These are phyloP conservation scores for Uronychia binucleata DNA, from an alignment of 73 alveolate species.

Conservation along the genomic window DNA sequence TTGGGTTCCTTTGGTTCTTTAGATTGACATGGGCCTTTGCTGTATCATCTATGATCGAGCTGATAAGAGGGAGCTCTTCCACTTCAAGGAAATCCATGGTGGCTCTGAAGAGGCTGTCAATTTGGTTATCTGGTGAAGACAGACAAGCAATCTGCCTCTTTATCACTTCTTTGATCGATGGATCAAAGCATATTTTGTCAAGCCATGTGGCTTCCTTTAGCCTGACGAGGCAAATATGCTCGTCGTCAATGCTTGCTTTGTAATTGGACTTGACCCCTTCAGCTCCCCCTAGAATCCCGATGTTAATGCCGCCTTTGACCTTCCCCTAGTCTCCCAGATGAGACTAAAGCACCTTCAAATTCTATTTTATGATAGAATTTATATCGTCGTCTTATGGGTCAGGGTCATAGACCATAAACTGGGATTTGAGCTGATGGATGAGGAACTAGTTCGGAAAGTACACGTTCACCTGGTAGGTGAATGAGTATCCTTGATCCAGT, in stretches of 20 bases:
- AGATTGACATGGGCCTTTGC: slow-evolving; percentile 11
- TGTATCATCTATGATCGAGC: slow-evolving; percentile 44
- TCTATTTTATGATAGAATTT: slow-evolving; percentile 12
- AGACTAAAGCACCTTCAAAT: slow-evolving; percentile 20
- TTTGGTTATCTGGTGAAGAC: slow-evolving; percentile 42
- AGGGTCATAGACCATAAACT: slow-evolving; percentile 56
- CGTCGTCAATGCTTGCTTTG: background rate
- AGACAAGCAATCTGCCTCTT: slow-evolving; percentile 37
- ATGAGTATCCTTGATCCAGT: slow-evolving; percentile 70
- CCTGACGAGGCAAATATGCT: background rate
- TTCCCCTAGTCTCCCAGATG: background rate
- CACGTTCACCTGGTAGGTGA: slow-evolving; percentile 60
- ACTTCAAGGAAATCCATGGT: slow-evolving; percentile 56
- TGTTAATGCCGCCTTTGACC: background rate
- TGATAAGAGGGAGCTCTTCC: slow-evolving; percentile 49
- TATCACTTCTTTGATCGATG: slow-evolving; percentile 4
- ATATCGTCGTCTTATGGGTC: slow-evolving; percentile 48
- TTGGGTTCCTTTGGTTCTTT: slow-evolving; percentile 39
- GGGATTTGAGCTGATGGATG: slow-evolving; percentile 37
- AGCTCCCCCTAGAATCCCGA: background rate
- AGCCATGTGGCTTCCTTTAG: background rate
- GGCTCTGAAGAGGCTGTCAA: slow-evolving; percentile 41
- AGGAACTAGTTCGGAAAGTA: slow-evolving; percentile 62
- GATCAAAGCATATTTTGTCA: background rate
- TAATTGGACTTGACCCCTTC: too few relatives aligned